Evolutionary conservation across 108 stramenopile species (phyloP).

Genomic region (Stephanodiscus triporus): DNA sequence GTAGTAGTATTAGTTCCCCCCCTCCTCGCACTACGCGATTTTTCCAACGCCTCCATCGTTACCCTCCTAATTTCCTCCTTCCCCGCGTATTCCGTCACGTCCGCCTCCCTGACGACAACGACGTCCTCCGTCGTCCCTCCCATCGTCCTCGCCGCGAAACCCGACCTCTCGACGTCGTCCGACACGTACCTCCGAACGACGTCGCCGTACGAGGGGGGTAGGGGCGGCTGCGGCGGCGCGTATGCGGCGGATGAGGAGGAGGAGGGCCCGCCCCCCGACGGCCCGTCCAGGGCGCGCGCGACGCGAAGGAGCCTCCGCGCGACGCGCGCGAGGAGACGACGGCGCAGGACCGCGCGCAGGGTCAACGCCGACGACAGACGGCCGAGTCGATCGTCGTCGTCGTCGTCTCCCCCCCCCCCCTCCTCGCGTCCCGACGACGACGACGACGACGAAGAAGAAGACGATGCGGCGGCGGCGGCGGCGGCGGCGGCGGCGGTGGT

Average conservation of each 20-base stretch:
- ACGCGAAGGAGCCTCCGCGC: constrained; percentile 71
- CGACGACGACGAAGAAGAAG: not conserved
- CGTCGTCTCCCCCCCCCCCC: no score
- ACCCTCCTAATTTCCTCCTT: constrained; percentile 4
- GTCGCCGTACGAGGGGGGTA: constrained; percentile 48
- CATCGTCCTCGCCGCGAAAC: not conserved
- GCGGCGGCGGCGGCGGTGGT: no score
- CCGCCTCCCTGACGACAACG: constrained; percentile 12
- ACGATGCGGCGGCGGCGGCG: not conserved
- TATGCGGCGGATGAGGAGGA: not conserved
- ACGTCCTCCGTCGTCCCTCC: constrained; percentile 1
- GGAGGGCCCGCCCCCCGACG: constrained; percentile 8
- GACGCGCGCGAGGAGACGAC: constrained; percentile 71
- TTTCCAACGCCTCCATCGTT: constrained; percentile 6
- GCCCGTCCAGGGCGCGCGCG: constrained; percentile 68
- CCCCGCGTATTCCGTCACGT: constrained; percentile 23
- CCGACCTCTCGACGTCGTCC: constrained; percentile 9
- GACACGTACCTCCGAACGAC: constrained; percentile 21
- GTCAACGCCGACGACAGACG: constrained; percentile 62
- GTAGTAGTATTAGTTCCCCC: no score
- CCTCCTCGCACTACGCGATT: no score
- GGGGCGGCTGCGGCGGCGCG: constrained; percentile 31
- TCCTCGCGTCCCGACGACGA: no score
- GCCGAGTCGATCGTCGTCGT: constrained; percentile 32
- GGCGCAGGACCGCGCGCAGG: constrained; percentile 71